Conservation (phyloP, 1,139 yeast genomes). For the Kodamaea sp. region DNA sequence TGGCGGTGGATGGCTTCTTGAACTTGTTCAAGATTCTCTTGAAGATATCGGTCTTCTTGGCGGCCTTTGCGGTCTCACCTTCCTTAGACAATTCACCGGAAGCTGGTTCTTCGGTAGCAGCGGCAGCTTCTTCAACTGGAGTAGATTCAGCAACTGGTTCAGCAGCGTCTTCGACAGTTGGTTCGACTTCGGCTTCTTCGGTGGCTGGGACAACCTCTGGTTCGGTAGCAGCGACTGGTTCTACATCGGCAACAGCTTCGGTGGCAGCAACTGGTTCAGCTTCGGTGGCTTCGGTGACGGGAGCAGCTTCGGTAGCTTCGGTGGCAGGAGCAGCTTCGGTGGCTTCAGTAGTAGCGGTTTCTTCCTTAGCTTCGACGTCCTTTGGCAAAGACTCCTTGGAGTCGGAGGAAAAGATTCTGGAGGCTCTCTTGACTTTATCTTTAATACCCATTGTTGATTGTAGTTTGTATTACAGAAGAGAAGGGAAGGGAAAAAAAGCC, state of each 20-base stretch:
- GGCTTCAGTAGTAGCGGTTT: constrained; percentile 15
- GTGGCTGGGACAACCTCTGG: constrained; percentile 12
- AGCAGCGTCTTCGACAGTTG: constrained; percentile 11
- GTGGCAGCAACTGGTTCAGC: constrained; percentile 3
- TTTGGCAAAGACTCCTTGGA: constrained; percentile 28
- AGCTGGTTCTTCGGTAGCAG: constrained; percentile 9
- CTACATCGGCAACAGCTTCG: constrained; percentile 6
- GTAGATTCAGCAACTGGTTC: constrained; percentile 12
- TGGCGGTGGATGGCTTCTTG: constrained; percentile 38
- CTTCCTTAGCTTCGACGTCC: constrained; percentile 14
- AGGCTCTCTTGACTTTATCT: constrained; percentile 49
- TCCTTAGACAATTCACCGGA: constrained; percentile 15
- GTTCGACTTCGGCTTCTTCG: constrained; percentile 3
- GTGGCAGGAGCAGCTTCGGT: constrained; percentile 15
- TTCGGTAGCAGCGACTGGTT: constrained; percentile 9
- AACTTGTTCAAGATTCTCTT: constrained; percentile 51
- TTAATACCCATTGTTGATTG: constrained; percentile 39
- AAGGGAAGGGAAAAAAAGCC: too few relatives aligned
- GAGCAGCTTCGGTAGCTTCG: constrained; percentile 11
- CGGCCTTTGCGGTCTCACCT: constrained; percentile 34
- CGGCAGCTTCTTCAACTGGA: constrained; percentile 13
- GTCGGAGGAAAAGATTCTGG: constrained; percentile 39
- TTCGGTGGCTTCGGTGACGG: constrained; percentile 4
- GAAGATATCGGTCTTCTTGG: constrained; percentile 51
- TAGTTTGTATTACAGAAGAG: background rate